Base-by-base conservation (phyloP, 345 rosid genomes). In the Camelina neglecta region DNA sequence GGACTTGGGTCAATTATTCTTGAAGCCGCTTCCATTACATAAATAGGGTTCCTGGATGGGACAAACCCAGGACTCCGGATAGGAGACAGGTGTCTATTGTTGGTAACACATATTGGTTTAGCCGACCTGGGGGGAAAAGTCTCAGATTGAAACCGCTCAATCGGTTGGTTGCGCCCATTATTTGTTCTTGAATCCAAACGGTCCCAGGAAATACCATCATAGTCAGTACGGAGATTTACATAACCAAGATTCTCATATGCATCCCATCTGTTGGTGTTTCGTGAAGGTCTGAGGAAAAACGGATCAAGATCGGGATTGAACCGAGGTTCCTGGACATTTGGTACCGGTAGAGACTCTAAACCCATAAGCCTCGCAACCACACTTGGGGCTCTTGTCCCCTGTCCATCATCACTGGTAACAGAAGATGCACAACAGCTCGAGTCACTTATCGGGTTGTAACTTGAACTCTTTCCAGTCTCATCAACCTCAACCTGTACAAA, bases 351-450 rank as follows among this genome's bases (percentile, higher is more conserved):
- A 10, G 90, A 85, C 83, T 95, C 90, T 81, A 92, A 82, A 70
- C 99, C 99, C 99, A 95, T 95, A 36, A 95, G 96, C 74, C 91
- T 87, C 10, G 98, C 99, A 68, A 95, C 96, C 38, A 91, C 94
- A 59, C 97, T 92, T 2, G 99, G 97, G 21, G 88, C 89, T 83
- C 81, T 85, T 60, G 79, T 71, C 61, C 85, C 92, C 49, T 56
- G 81, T 26, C 84, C 89, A 72, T 90, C 95, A 67, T 89, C 91
- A 79, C 96, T 90, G 61, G 81, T 80, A 58, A 81, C 78, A 12
- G 98, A 92, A 33, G 95, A 86, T 57, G 88, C 78, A 73, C 83
- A 90, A 61, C 94, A 82, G 44, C 79, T 84, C 16, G 69, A 83
- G 69, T 88, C 94, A 66, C 84, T 62, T 64, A 90, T 83, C 38